A percentile compares a stretch with the other conserved stretches of the same genome.
Evolutionary conservation across 257 asterid genomes (phyloP).

Genomic region (Forsythia viridissima): DNA sequence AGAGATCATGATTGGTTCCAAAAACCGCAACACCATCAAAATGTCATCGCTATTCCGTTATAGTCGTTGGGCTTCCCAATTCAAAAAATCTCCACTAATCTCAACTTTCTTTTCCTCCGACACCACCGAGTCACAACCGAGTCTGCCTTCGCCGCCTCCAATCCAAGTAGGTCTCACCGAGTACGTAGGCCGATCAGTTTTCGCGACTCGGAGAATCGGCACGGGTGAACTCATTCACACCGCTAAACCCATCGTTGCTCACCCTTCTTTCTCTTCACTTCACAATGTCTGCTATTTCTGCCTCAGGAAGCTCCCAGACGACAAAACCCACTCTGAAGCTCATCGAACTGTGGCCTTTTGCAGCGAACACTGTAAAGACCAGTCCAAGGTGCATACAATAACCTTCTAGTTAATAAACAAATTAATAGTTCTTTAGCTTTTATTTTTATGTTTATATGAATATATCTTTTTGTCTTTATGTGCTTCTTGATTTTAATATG

Average conservation of each 20-base stretch:
- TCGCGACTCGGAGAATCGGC: constrained; percentile 61
- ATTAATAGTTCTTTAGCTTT: not conserved
- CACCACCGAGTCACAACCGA: constrained; percentile 18
- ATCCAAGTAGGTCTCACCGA: constrained; percentile 49
- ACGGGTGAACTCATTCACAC: constrained; percentile 78
- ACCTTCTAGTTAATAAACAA: not conserved
- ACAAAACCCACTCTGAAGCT: constrained; percentile 12
- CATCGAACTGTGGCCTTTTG: constrained; percentile 44
- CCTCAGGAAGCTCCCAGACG: constrained; percentile 44
- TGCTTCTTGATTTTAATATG: not conserved
- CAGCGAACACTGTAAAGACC: constrained; percentile 49
- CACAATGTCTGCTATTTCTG: constrained; percentile 64
- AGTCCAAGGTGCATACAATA: constrained; percentile 42
- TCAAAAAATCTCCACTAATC: constrained; percentile 23
- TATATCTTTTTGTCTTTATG: too few relatives aligned
- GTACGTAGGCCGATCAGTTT: constrained; percentile 65
- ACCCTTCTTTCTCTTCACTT: constrained; percentile 58
- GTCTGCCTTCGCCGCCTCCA: constrained; percentile 50
- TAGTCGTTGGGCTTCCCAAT: constrained; percentile 36
- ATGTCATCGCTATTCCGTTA: constrained; percentile 35
- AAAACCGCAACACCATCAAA: not conserved
- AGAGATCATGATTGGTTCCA: not conserved
- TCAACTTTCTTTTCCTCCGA: constrained; percentile 17
- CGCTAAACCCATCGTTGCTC: constrained; percentile 61
- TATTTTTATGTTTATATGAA: not conserved